These are phyloP conservation scores for Penicillium sp. DNA, from an alignment of 2,329 filamentous ascomycete genomes.

Conservation along the genomic window DNA sequence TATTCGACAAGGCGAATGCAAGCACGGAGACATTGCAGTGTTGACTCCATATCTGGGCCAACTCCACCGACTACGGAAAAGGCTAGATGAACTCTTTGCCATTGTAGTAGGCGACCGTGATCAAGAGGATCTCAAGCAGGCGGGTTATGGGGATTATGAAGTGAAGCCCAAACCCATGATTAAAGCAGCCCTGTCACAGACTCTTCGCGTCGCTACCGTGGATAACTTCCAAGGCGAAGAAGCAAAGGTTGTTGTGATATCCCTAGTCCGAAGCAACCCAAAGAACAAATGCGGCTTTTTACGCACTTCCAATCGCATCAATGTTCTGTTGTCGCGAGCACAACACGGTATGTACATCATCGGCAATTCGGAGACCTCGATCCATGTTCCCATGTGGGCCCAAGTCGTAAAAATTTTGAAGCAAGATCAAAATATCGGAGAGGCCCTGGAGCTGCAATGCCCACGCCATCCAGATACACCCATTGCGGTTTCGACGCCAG, in stretches of 20 bases:
- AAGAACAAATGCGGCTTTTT: slow-evolving; percentile 62
- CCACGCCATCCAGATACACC: slow-evolving; percentile 56
- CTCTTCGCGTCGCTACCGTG: slow-evolving; percentile 60
- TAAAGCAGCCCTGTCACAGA: slow-evolving; percentile 48
- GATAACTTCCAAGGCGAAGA: slow-evolving; percentile 80
- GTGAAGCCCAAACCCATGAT: slow-evolving; percentile 12
- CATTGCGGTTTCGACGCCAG: slow-evolving; percentile 52
- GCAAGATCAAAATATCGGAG: slow-evolving; percentile 48
- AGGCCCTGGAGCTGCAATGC: slow-evolving; percentile 54
- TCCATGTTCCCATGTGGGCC: slow-evolving; percentile 61
- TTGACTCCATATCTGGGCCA: slow-evolving; percentile 61
- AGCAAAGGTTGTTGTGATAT: slow-evolving; percentile 66
- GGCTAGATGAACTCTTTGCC: slow-evolving; percentile 49
- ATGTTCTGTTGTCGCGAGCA: slow-evolving; percentile 65
- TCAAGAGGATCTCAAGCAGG: slow-evolving; percentile 49
- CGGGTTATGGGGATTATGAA: slow-evolving; percentile 32
- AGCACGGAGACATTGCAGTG: slow-evolving; percentile 62
- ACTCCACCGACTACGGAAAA: slow-evolving; percentile 45
- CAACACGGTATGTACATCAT: slow-evolving; percentile 70
- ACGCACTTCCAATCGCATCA: slow-evolving; percentile 63
- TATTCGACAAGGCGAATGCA: slow-evolving; percentile 62
- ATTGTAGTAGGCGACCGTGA: slow-evolving; percentile 66
- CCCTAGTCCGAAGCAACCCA: slow-evolving; percentile 67
- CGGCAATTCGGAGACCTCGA: slow-evolving; percentile 61
- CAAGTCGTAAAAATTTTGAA: slow-evolving; percentile 55